A percentile compares a stretch with the other conserved stretches of the same genome.
phyloP scores from a whole-genome alignment of 495 filamentous ascomycete genomes.

The Cercophora newfieldiana region DNA sequence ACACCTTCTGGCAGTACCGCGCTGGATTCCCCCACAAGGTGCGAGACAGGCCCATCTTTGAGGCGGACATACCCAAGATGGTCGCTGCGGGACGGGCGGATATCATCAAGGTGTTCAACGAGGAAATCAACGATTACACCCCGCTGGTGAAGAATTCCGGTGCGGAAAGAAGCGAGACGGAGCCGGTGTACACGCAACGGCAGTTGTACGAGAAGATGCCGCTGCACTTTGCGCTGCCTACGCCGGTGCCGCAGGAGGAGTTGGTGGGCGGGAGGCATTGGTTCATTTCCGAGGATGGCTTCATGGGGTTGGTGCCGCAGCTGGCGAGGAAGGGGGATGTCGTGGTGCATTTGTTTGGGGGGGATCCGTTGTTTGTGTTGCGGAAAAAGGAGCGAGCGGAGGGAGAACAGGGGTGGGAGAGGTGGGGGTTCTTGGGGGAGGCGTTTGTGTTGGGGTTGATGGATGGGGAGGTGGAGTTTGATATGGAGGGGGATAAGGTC shows the following conservation, averaged over 20 bases:
- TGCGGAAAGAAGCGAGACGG: neutral
- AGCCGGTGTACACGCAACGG: neutral
- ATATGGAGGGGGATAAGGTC: neutral
- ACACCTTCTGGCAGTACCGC: conserved; percentile 7
- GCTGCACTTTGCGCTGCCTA: neutral
- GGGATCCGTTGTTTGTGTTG: neutral
- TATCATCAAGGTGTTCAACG: neutral
- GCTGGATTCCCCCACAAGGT: neutral
- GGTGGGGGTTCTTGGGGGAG: conserved; percentile 8
- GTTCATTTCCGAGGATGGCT: conserved; percentile 5
- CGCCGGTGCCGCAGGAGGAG: neutral
- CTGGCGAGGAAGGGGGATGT: conserved; percentile 5
- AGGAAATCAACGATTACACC: neutral
- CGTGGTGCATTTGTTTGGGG: conserved; percentile 1
- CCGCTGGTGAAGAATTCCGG: neutral
- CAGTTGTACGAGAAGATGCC: neutral
- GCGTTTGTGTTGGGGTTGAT: conserved; percentile 10
- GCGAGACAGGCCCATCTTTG: neutral
- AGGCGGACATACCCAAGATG: neutral
- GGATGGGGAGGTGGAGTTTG: conserved; percentile 11
- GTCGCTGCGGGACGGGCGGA: neutral
- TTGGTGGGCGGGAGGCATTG: conserved; percentile 1
- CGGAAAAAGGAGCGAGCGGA: neutral
- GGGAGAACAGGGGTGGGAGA: neutral
- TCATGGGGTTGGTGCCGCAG: conserved; percentile 10